A percentile compares a stretch with the other conserved stretches of the same genome.
Conservation (phyloP, 768 basidiomycete species). For the Boletus sp. region DNA sequence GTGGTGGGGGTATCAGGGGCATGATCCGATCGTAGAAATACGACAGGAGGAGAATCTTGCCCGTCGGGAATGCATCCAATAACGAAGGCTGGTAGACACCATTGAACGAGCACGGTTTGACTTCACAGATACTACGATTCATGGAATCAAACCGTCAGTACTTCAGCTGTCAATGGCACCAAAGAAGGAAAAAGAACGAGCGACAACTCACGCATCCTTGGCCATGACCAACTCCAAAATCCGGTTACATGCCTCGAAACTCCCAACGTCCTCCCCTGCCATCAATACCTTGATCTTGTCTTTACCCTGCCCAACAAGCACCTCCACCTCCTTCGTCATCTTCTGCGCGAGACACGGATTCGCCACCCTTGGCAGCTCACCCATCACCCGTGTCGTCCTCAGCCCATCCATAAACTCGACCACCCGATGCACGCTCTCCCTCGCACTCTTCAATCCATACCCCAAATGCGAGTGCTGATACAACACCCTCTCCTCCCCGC, state of each 20-base stretch:
- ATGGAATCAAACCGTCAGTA: background rate
- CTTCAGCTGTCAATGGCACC: background rate
- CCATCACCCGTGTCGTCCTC: slow-evolving; percentile 19
- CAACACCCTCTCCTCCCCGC: slow-evolving; percentile 63
- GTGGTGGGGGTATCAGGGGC: too few species aligned
- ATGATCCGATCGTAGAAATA: slow-evolving; percentile 96
- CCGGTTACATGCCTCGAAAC: slow-evolving; percentile 81
- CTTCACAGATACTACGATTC: slow-evolving; percentile 66
- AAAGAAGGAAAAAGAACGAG: background rate
- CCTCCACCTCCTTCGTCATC: slow-evolving; percentile 57
- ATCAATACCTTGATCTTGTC: slow-evolving; percentile 68
- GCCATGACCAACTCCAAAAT: slow-evolving; percentile 88
- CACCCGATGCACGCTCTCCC: slow-evolving; percentile 80
- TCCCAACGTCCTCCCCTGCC: slow-evolving; percentile 77
- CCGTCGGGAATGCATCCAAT: slow-evolving; percentile 80
- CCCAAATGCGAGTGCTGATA: slow-evolving; percentile 99
- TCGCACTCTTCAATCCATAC: slow-evolving; percentile 89
- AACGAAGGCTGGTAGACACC: slow-evolving; percentile 97
- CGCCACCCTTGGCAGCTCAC: slow-evolving; percentile 14
- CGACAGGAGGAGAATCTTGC: slow-evolving; percentile 86
- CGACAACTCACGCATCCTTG: slow-evolving; percentile 74
- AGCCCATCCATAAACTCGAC: slow-evolving; percentile 80
- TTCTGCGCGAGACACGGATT: slow-evolving; percentile 83
- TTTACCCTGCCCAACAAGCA: slow-evolving; percentile 45
- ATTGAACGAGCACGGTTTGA: slow-evolving; percentile 94